Conservation (phyloP, 1,284 basidiomycete species). For the Ustilago bromivora region DNA sequence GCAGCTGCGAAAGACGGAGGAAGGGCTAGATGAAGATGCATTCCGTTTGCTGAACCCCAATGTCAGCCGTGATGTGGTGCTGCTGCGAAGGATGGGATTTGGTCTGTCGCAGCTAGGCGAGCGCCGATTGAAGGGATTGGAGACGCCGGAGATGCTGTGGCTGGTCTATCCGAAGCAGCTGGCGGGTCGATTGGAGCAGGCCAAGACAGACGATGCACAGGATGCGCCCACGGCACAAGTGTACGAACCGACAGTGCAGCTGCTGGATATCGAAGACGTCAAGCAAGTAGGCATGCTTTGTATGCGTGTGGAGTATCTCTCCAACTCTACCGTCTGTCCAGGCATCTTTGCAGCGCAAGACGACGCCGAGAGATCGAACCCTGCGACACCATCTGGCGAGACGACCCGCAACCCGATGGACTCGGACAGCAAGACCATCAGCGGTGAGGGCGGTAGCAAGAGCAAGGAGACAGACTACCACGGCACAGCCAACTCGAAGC, state of each 20-base stretch:
- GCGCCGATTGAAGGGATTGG: constrained; percentile 91
- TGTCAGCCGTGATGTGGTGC: constrained; percentile 74
- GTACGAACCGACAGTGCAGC: constrained; percentile 73
- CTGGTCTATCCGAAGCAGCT: constrained; percentile 85
- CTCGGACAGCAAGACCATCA: constrained; percentile 1
- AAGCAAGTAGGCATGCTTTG: constrained; percentile 81
- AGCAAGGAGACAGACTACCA: background rate
- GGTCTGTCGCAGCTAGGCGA: constrained; percentile 85
- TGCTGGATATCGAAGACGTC: constrained; percentile 81
- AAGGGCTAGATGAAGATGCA: constrained; percentile 66
- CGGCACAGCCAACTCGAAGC: background rate
- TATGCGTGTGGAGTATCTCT: constrained; percentile 84
- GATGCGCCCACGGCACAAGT: constrained; percentile 63
- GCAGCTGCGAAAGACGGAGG: constrained; percentile 35
- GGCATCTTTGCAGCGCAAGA: constrained; percentile 43
- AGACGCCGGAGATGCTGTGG: constrained; percentile 81
- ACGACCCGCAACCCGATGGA: constrained; percentile 28
- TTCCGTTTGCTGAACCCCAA: constrained; percentile 66
- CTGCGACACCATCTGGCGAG: constrained; percentile 38
- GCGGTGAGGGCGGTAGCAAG: background rate
- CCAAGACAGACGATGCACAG: constrained; percentile 71
- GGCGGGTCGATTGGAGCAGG: constrained; percentile 79
- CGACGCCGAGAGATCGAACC: constrained; percentile 35
- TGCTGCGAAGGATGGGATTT: constrained; percentile 81
- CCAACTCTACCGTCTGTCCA: constrained; percentile 75